Conservation (phyloP, 148 eudicot species). For the Diospyros lotus region DNA sequence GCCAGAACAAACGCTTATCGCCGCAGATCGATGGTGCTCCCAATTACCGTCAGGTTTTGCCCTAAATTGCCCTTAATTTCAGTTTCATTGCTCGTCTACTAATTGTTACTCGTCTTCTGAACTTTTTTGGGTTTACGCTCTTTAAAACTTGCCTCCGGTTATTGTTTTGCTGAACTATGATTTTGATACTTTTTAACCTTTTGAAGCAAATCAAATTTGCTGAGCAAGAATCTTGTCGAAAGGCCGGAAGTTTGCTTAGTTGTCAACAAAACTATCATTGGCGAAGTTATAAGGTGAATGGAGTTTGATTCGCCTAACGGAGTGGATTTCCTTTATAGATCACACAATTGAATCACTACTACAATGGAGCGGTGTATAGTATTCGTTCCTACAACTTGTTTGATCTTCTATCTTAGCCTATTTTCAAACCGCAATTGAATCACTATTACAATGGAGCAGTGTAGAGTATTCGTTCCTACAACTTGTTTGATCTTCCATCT, state of each 20-base stretch:
- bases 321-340: neutral
- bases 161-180: neutral
- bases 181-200: no score
- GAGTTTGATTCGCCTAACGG: neutral
- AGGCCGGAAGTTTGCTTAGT: neutral
- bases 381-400: neutral
- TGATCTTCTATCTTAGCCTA: neutral
- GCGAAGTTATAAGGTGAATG: neutral
- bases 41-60: slow-evolving; percentile 72
- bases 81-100: neutral
- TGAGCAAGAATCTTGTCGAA: no score
- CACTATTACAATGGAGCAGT: no score
- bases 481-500: no score
- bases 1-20: slow-evolving; percentile 80
- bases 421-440: no score
- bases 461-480: no score
- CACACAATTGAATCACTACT: neutral
- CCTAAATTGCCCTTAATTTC: neutral
- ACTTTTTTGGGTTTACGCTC: neutral
- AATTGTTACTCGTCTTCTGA: neutral
- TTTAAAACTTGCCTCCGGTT: neutral
- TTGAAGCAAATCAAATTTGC: no score
- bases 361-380: neutral
- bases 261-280: neutral
- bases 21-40: slow-evolving; percentile 97